A percentile compares a stretch with the other conserved stretches of the same genome.
These are phyloP conservation scores for Nakazawaea pomicola DNA, from an alignment of 805 yeast genomes.

Conservation along the genomic window DNA sequence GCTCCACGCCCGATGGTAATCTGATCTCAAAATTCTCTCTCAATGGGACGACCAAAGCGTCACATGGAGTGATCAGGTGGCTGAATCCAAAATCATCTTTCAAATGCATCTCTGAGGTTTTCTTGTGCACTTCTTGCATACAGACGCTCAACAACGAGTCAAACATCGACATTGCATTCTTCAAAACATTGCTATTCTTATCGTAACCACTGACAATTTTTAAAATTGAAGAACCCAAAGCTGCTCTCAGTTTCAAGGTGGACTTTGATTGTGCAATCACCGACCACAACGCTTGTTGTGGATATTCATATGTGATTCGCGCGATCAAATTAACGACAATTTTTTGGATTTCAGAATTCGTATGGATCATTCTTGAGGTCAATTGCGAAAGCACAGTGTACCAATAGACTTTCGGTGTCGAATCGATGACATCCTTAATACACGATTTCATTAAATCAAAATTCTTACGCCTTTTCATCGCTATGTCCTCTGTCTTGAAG, in stretches of 20 bases:
- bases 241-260: slow-evolving; percentile 36
- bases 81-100: slow-evolving; percentile 36
- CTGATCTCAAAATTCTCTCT: slow-evolving; percentile 63
- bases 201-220: slow-evolving; percentile 18
- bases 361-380: slow-evolving; percentile 70
- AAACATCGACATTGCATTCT: slow-evolving; percentile 30
- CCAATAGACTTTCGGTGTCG: slow-evolving; percentile 59
- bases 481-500: slow-evolving; percentile 20
- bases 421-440: slow-evolving; percentile 36
- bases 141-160: slow-evolving; percentile 40
- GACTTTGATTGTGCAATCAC: slow-evolving; percentile 69
- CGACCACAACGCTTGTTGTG: slow-evolving; percentile 83
- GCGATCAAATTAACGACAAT: slow-evolving; percentile 55
- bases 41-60: slow-evolving; percentile 66
- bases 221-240: slow-evolving; percentile 41
- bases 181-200: slow-evolving; percentile 14
- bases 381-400: slow-evolving; percentile 84
- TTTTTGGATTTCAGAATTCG: slow-evolving; percentile 48
- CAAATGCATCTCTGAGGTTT: slow-evolving; percentile 31
- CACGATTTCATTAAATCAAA: slow-evolving; percentile 44
- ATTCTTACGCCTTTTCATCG: slow-evolving; percentile 27
- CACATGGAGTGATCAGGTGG: slow-evolving; percentile 22
- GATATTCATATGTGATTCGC: slow-evolving; percentile 58
- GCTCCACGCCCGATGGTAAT: slow-evolving; percentile 46
- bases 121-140: slow-evolving; percentile 30